Evolutionary conservation across 2,329 filamentous ascomycete genomes (phyloP).

Genomic region (Hypoxylon sp.): DNA sequence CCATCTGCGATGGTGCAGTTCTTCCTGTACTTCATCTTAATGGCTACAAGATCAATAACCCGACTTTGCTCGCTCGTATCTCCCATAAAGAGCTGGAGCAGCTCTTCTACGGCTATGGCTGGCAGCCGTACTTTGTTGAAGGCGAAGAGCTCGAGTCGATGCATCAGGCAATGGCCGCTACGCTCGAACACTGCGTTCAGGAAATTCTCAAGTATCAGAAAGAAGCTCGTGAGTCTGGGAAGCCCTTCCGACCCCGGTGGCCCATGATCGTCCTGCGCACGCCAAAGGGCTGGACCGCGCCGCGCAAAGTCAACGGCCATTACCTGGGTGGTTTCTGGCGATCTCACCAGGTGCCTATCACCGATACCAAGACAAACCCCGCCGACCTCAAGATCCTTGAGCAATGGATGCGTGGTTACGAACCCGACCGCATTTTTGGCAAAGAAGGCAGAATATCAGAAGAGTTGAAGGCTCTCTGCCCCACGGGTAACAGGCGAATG

Average conservation of each 20-base stretch:
- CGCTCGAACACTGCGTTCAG: slow-evolving; percentile 77
- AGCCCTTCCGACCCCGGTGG: slow-evolving; percentile 79
- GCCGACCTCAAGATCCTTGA: slow-evolving; percentile 77
- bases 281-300: slow-evolving; percentile 85
- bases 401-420: slow-evolving; percentile 82
- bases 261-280: slow-evolving; percentile 83
- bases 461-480: slow-evolving; percentile 74
- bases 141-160: slow-evolving; percentile 79
- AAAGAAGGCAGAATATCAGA: slow-evolving; percentile 72
- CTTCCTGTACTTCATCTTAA: slow-evolving; percentile 83
- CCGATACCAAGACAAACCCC: slow-evolving; percentile 75
- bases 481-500: slow-evolving; percentile 76
- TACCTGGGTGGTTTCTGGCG: slow-evolving; percentile 83
- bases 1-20: slow-evolving; percentile 81
- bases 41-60: slow-evolving; percentile 89
- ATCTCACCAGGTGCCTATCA: slow-evolving; percentile 81
- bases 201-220: slow-evolving; percentile 79
- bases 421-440: slow-evolving; percentile 78
- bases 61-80: slow-evolving; percentile 79
- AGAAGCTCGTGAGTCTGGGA: slow-evolving; percentile 76
- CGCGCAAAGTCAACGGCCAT: slow-evolving; percentile 77
- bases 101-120: slow-evolving; percentile 81
- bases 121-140: slow-evolving; percentile 84
- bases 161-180: slow-evolving; percentile 86
- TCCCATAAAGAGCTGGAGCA: slow-evolving; percentile 78